A percentile compares a stretch with the other conserved stretches of the same genome.
phyloP scores from a whole-genome alignment of 257 asterid genomes.

The Avicennia marina region DNA sequence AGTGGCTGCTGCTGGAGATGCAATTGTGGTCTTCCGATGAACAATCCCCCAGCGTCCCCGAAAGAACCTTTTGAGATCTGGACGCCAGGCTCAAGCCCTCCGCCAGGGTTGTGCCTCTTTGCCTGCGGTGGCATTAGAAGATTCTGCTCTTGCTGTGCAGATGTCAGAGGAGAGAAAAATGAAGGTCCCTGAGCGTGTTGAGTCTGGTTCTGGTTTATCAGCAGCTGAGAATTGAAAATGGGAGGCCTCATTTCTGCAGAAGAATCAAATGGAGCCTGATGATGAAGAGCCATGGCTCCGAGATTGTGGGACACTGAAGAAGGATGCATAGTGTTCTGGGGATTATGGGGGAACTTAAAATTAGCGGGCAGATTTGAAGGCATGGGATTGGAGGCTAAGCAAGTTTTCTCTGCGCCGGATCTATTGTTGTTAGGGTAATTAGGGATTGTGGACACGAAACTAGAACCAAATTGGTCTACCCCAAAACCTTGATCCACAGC shows the following conservation, averaged over 20 bases:
- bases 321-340: constrained; percentile 30
- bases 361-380: constrained; percentile 24
- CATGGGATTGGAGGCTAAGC: constrained; percentile 23
- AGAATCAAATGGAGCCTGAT: constrained; percentile 41
- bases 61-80: constrained; percentile 42
- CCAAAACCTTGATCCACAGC: constrained; percentile 67
- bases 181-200: constrained; percentile 46
- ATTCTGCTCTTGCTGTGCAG: constrained; percentile 54
- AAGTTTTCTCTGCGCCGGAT: constrained; percentile 35
- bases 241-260: constrained; percentile 51
- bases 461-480: constrained; percentile 33
- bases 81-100: background rate
- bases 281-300: constrained; percentile 27
- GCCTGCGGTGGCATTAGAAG: constrained; percentile 48
- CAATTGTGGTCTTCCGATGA: constrained; percentile 29
- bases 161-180: constrained; percentile 56
- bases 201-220: constrained; percentile 59
- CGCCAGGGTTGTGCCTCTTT: constrained; percentile 49
- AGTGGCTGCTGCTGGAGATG: constrained; percentile 36
- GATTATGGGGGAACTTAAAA: constrained; percentile 26
- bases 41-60: constrained; percentile 39
- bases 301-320: constrained; percentile 31
- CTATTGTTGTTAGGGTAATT: constrained; percentile 27
- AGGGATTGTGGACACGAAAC: constrained; percentile 36
- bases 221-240: constrained; percentile 46